Evolutionary conservation across 257 asterid species (phyloP).

Genomic region (Solanum tarijense): DNA sequence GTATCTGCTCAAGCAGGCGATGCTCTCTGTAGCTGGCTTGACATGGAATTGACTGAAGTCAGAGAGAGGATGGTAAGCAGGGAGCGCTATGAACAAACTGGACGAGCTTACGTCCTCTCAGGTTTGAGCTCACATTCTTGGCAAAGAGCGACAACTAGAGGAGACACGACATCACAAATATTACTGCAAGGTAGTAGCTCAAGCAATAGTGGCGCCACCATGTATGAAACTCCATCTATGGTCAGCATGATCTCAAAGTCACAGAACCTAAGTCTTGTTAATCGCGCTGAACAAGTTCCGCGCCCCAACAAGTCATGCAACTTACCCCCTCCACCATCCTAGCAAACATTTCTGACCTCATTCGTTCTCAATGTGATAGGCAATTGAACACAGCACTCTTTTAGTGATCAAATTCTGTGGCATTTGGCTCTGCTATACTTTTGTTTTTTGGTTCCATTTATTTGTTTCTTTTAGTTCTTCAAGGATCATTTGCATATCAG

Average conservation of each 20-base stretch:
- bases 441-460: background rate
- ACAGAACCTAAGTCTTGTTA: slow-evolving; percentile 1
- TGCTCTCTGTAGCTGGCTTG: slow-evolving; percentile 15
- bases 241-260: slow-evolving; percentile 19
- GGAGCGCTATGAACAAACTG: slow-evolving; percentile 14
- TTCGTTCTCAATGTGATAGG: background rate
- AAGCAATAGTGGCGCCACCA: background rate
- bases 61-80: slow-evolving; percentile 22
- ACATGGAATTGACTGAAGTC: slow-evolving; percentile 24
- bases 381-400: background rate
- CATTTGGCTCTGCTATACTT: background rate
- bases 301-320: slow-evolving; percentile 1
- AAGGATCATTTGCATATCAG: background rate
- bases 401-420: background rate
- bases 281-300: background rate
- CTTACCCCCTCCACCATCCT: background rate
- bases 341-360: background rate
- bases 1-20: slow-evolving; percentile 26
- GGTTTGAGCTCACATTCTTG: slow-evolving; percentile 33
- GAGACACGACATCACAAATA: slow-evolving; percentile 6
- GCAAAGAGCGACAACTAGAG: slow-evolving; percentile 38
- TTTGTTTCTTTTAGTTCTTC: background rate
- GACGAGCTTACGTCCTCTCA: slow-evolving; percentile 30
- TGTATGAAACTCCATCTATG: slow-evolving; percentile 24
- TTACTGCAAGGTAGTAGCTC: slow-evolving; percentile 6